Base-by-base conservation (phyloP, 2,329 filamentous ascomycete species). In the Monosporascus sp. region DNA sequence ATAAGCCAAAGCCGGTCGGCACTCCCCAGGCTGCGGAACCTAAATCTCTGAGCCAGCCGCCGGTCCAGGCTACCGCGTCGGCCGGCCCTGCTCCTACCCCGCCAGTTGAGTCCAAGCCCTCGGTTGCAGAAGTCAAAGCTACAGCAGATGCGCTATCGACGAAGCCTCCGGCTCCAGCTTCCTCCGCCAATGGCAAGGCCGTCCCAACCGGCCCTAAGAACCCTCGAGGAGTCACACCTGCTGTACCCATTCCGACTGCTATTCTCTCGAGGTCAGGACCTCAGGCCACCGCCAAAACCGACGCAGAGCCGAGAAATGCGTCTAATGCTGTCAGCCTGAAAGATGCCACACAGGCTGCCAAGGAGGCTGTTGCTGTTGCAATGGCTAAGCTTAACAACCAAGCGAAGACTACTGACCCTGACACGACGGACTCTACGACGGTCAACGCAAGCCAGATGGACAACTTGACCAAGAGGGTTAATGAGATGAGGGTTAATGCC, bases 341-440 rank as follows among this genome's bases (percentile, higher is more conserved):
- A 57, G 85, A 88, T 70, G 86, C 88, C 1, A 91, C 88, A 0
- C 83, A 86, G 65, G 83, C 86, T 39, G 88, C 88, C 1, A 86
- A 84, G 61, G 88, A 86, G 31, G 88, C 88, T 8, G 88, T 90
- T n/a, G 87, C 88, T 50, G 82, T 86, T 41, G 89, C 89, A 2
- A 90, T 91, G 85, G 86, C 88, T 1, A 87, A 89, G 64, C 77
- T 92, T 3, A 70, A 74, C 49, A 71, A 71, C 5, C 70, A 70
- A 31, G 62, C 22, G 22, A 46, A 46, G 14, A 3, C 42, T 6
- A 24, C 6, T 15, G 24, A 14, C 6, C 14, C 60, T n/a, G 64
- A 57, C 6, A 52, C 66, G 5, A 60, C 59, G 25, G 60, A 60
- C 20, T 56, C 62, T 53, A 48, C 68, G 5, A 63, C 70, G 39